These are phyloP conservation scores for Penicillium hesseltinei DNA, from an alignment of 2,329 filamentous ascomycete species.

Conservation along the genomic window DNA sequence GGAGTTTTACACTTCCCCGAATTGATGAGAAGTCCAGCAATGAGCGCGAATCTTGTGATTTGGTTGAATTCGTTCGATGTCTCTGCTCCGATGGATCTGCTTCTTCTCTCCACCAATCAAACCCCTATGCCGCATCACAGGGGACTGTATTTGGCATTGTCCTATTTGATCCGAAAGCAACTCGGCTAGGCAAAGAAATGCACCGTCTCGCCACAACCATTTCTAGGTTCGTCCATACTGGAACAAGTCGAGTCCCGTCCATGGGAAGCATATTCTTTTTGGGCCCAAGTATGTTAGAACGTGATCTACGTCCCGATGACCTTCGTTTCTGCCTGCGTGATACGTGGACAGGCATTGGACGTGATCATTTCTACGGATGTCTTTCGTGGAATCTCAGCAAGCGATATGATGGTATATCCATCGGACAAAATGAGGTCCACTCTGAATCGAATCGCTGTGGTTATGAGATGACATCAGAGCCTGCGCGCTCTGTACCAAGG, in stretches of 20 bases:
- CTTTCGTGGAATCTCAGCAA: conserved; percentile 19
- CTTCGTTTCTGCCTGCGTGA: conserved; percentile 23
- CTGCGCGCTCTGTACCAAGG: background rate
- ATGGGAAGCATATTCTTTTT: conserved; percentile 37
- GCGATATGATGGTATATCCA: background rate
- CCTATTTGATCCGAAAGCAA: conserved; percentile 24
- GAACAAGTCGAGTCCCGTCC: background rate
- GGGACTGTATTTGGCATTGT: conserved; percentile 28
- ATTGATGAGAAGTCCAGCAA: background rate
- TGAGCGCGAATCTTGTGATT: background rate
- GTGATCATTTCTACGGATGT: conserved; percentile 34
- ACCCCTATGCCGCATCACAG: conserved; percentile 20
- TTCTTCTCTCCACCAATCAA: conserved; percentile 16
- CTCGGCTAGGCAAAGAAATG: conserved; percentile 24
- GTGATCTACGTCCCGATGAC: conserved; percentile 15
- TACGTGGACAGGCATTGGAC: conserved; percentile 31
- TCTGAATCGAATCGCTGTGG: background rate
- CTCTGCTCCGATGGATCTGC: conserved; percentile 12
- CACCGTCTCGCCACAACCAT: conserved; percentile 21
- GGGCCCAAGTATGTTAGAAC: conserved; percentile 23
- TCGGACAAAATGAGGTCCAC: background rate
- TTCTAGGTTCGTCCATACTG: conserved; percentile 8
- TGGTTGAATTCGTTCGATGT: conserved; percentile 18
- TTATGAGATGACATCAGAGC: background rate
- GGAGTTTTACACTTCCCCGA: background rate